Evolutionary conservation across 805 yeast genomes (phyloP), one percentile per base, ranked within the genome.

Genomic region (Dipodascopsis uninucleata): DNA sequence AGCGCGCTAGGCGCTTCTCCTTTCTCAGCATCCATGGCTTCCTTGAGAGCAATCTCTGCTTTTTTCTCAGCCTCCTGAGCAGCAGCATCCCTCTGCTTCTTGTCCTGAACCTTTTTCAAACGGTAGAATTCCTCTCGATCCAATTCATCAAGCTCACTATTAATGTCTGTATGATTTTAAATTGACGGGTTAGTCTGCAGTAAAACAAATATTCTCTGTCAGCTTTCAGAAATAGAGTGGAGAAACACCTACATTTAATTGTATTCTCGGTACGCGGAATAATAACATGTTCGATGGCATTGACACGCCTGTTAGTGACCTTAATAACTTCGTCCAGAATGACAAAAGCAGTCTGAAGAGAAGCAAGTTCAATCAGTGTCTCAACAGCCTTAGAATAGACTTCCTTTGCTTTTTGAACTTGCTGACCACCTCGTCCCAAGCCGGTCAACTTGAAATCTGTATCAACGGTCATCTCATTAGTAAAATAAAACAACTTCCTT

Each of bases 81-180:
- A 3, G 85, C 88, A 17, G 74, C 76, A 42, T 85, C 90, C 46
- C 78, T 75, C 68, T 87, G 95, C 67, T 88, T 88, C 81, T 86
- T 87, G 62, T 85, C 95, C 67, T 88, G 96, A 41, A 90, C 96
- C 68, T 90, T 90, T 74, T 93, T 93, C 71, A 90, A 78, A 61
- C 98, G 76, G 71, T 89, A 93, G 64, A 90, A 90, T 69, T 90
- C 98, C 70, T 90, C 98, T 76, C 98, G 84, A 65, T 93, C 97
- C 65, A 93, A 76, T 70, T 90, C 98, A 68, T 93, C 98, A 63
- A 90, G 77, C 68, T 90, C 98, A 26, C 96, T 85, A 67, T 88
- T 89, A 72, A 90, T 90, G 69, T 90, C 79, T 41, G 75, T 66
- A 14, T 12, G 18, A 41, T 16, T n/a, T n/a, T n/a, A n/a, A n/a